A percentile compares a stretch with the other conserved stretches of the same genome.
These are phyloP conservation scores for Lepidopterella palustris DNA, from an alignment of 495 filamentous ascomycete genomes.

Conservation along the genomic window DNA sequence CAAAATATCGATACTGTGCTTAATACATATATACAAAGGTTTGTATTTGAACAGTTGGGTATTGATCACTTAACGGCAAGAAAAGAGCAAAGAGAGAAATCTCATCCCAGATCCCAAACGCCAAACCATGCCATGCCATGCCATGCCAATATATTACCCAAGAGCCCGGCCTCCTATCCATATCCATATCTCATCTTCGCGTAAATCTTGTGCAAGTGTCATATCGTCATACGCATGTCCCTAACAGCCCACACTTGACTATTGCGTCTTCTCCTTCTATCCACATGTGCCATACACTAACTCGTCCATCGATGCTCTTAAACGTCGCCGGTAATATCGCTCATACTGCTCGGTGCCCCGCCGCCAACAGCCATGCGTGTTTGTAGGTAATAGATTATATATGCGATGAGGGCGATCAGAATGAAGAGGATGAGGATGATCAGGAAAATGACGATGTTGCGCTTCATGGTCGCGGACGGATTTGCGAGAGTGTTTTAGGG, in stretches of 20 bases:
- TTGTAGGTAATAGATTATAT: slow-evolving; percentile 37
- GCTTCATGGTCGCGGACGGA: slow-evolving; percentile 33
- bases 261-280: background rate
- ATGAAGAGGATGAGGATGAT: slow-evolving; percentile 43
- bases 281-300: too few relatives aligned
- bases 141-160: background rate
- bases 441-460: slow-evolving; percentile 43
- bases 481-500: background rate
- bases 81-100: background rate
- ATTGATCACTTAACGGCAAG: background rate
- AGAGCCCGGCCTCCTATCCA: too few relatives aligned
- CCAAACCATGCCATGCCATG: background rate
- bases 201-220: too few relatives aligned
- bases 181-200: too few relatives aligned
- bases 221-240: background rate
- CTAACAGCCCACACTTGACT: background rate
- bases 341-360: slow-evolving; percentile 14
- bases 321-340: slow-evolving; percentile 22
- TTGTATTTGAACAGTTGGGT: background rate
- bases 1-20: background rate
- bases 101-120: background rate
- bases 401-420: slow-evolving; percentile 38
- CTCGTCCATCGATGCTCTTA: too few relatives aligned
- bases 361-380: slow-evolving; percentile 31
- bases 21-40: background rate